Base-by-base conservation (phyloP, 1,284 basidiomycete species). In the Gymnopus androsaceus region DNA sequence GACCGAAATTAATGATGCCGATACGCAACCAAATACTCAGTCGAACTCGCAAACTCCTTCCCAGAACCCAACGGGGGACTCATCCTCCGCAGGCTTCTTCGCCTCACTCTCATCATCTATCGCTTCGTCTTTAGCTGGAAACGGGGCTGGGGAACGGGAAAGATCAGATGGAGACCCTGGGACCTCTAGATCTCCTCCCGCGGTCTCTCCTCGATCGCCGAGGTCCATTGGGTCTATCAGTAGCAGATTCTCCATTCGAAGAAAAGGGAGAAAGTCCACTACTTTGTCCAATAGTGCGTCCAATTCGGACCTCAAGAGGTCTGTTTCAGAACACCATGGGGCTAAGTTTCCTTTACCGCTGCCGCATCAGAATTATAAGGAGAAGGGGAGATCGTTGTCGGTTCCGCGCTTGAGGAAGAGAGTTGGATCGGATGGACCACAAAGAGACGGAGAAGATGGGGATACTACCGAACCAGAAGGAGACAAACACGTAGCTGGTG, bases 1-100 rank as follows among this genome's bases (percentile, higher is more conserved):
- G 11, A 48, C 21, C 34, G 58, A 54, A 48, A 58, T 36, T 46
- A 47, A n/a, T 46, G 61, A 28, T 41, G 47, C 40, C 37, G 55
- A n/a, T 47, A 51, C 25, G 36, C 61, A n/a, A 21, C 58, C 11
- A 23, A 40, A 38, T 38, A 21, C 40, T 21, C 17, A 25, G 14
- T 6, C 40, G 23, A 19, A 42, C 11, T 21, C 40, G 19, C 15
- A 9, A 33, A 31, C 9, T 15, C 7, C 28, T 6, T 14, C 36
- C 3, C 33, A 50, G 21, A 31, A 28, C 17, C 2, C n/a, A 21
- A 38, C 33, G 14, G 25, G 15, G 14, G 48, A 28, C 1, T 36
- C 25, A 7, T 25, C 48, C 11, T 38, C 34, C 2, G 14, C 34
- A 37, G 34, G 48, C 7, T 12, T 37, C 11, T 21, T 28, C 3